These are phyloP conservation scores for Esteya vermicola DNA, from an alignment of 2,329 filamentous ascomycete species.

Conservation along the genomic window DNA sequence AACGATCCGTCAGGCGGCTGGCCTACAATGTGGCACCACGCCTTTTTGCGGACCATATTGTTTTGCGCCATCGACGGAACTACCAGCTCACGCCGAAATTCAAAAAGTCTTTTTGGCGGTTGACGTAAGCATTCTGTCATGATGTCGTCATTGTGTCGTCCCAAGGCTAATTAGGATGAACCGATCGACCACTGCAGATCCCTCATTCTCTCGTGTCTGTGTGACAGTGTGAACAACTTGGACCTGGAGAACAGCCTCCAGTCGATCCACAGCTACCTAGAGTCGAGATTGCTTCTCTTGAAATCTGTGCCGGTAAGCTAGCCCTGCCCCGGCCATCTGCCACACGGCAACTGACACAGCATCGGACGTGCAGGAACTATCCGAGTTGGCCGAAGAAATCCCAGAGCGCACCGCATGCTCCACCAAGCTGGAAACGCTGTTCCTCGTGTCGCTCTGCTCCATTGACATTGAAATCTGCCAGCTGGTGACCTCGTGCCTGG, in stretches of 20 bases:
- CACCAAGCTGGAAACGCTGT: constrained; percentile 44
- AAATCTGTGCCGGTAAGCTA: constrained; percentile 31
- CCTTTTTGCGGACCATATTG: constrained; percentile 26
- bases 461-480: constrained; percentile 52
- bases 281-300: constrained; percentile 38
- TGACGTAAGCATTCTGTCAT: constrained; percentile 25
- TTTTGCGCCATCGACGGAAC: constrained; percentile 21
- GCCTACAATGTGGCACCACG: constrained; percentile 32
- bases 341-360: too few relatives aligned
- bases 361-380: constrained; percentile 43
- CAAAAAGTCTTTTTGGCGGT: constrained; percentile 33
- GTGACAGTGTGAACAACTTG: constrained; percentile 29
- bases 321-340: too few relatives aligned
- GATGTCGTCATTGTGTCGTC: background rate
- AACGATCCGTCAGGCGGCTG: constrained; percentile 32
- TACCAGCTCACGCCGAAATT: constrained; percentile 22
- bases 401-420: constrained; percentile 37
- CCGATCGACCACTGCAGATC: too few relatives aligned
- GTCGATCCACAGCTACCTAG: constrained; percentile 40
- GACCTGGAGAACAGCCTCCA: constrained; percentile 28
- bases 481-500: constrained; percentile 46
- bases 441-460: constrained; percentile 51
- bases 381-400: constrained; percentile 37
- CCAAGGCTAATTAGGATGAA: too few relatives aligned
- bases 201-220: constrained; percentile 31